Conservation (phyloP, 495 filamentous ascomycete species). For the Annulohypoxylon stygium region DNA sequence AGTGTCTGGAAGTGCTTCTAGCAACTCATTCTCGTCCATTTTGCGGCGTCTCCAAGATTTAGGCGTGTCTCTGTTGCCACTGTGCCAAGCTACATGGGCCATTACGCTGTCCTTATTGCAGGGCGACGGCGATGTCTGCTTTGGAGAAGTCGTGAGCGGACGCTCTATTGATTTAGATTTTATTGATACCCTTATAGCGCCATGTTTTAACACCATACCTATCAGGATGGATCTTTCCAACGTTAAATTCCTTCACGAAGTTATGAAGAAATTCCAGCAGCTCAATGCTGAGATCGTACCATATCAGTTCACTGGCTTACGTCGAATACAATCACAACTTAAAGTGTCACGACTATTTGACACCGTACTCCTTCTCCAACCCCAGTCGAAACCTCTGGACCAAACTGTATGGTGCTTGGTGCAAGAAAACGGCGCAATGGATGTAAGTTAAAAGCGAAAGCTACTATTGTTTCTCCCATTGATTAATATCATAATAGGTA, state of each 20-base stretch:
- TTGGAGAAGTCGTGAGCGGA: conserved; percentile 83
- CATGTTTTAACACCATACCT: conserved; percentile 91
- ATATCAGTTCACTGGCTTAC: conserved; percentile 77
- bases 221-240: conserved; percentile 69
- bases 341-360: conserved; percentile 71
- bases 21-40: conserved; percentile 58
- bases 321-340: conserved; percentile 68
- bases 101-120: conserved; percentile 66
- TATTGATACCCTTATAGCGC: conserved; percentile 79
- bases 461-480: not conserved
- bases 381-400: conserved; percentile 64
- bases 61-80: conserved; percentile 71
- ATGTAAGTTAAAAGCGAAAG: conserved; percentile 60
- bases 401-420: conserved; percentile 72
- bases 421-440: conserved; percentile 80
- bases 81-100: conserved; percentile 79
- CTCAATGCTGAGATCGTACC: conserved; percentile 69
- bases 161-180: conserved; percentile 72
- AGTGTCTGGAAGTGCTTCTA: conserved; percentile 13
- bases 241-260: conserved; percentile 61
- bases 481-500: conserved; percentile 56
- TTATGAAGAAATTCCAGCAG: conserved; percentile 67
- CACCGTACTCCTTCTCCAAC: conserved; percentile 80
- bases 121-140: conserved; percentile 75
- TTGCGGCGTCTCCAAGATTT: conserved; percentile 61